phyloP scores from a whole-genome alignment of 2,329 filamentous ascomycete genomes.

The Epichloe typhina region DNA sequence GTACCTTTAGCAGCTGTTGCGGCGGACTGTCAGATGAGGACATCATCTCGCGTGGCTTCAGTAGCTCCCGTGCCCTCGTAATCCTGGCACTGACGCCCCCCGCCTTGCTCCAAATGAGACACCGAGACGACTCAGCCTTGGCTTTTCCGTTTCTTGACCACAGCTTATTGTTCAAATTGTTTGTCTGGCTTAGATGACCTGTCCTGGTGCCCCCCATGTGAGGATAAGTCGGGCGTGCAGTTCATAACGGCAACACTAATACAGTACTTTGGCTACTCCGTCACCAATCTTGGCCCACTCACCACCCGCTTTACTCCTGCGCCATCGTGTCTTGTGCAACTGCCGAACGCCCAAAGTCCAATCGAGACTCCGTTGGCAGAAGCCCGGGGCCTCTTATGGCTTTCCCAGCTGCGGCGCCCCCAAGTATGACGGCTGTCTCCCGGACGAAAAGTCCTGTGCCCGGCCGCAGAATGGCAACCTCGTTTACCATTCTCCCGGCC shows the following conservation, averaged over 20 bases:
- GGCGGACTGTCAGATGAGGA: no score
- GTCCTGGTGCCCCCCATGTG: no score
- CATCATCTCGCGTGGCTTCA: no score
- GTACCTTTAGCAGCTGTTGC: no score
- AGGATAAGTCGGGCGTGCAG: not conserved
- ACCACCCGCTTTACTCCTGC: constrained; percentile 18
- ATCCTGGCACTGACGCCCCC: no score
- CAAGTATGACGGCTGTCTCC: constrained; percentile 10
- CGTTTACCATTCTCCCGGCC: constrained; percentile 13
- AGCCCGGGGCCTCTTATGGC: not conserved
- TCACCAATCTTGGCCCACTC: constrained; percentile 18
- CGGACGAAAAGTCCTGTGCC: constrained; percentile 6
- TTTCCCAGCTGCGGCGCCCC: constrained; percentile 4
- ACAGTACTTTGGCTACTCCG: constrained; percentile 9
- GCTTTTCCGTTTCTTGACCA: no score
- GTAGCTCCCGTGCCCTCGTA: no score
- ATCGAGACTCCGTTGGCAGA: not conserved
- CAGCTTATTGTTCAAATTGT: no score
- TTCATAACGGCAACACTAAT: constrained; percentile 14
- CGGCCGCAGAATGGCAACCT: constrained; percentile 6
- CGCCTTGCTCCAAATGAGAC: no score
- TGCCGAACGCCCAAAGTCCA: constrained; percentile 1
- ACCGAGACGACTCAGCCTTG: no score
- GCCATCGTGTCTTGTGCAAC: constrained; percentile 10
- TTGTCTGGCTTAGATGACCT: no score